These are phyloP conservation scores for Neofusicoccum sp. DNA, from an alignment of 2,329 filamentous ascomycete genomes.

Conservation along the genomic window DNA sequence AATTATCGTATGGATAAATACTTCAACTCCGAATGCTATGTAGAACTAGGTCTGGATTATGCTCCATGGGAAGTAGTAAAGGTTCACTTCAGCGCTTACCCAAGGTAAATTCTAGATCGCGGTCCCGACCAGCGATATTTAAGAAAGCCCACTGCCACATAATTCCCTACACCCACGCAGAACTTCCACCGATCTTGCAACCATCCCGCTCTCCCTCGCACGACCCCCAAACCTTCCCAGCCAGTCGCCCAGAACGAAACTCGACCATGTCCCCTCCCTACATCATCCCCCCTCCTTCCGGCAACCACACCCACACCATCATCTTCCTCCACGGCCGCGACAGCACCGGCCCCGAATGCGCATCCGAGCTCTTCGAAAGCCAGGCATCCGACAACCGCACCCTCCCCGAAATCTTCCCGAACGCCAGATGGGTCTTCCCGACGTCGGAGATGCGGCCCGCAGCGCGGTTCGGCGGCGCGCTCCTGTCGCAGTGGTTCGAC, in stretches of 20 bases:
- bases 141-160: too few species aligned
- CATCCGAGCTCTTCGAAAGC: slow-evolving; percentile 41
- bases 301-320: slow-evolving; percentile 43
- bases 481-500: slow-evolving; percentile 41
- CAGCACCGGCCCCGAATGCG: slow-evolving; percentile 38
- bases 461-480: slow-evolving; percentile 25
- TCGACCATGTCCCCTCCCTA: background rate
- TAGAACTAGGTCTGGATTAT: too few species aligned
- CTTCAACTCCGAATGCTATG: too few species aligned
- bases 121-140: too few species aligned
- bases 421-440: slow-evolving; percentile 40
- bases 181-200: too few species aligned
- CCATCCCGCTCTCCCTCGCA: too few species aligned
- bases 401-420: slow-evolving; percentile 33
- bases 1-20: background rate
- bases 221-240: background rate
- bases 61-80: too few species aligned
- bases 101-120: too few species aligned
- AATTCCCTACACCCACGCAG: too few species aligned
- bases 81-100: too few species aligned
- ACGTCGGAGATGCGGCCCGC: slow-evolving; percentile 25
- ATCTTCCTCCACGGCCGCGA: slow-evolving; percentile 49
- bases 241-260: too few species aligned
- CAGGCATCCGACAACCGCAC: slow-evolving; percentile 27
- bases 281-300: background rate